Percentiles rank a stretch among this genome's conserved stretches.
Conservation (phyloP, 2,329 filamentous ascomycete species). For the Calonectria pteridis region DNA sequence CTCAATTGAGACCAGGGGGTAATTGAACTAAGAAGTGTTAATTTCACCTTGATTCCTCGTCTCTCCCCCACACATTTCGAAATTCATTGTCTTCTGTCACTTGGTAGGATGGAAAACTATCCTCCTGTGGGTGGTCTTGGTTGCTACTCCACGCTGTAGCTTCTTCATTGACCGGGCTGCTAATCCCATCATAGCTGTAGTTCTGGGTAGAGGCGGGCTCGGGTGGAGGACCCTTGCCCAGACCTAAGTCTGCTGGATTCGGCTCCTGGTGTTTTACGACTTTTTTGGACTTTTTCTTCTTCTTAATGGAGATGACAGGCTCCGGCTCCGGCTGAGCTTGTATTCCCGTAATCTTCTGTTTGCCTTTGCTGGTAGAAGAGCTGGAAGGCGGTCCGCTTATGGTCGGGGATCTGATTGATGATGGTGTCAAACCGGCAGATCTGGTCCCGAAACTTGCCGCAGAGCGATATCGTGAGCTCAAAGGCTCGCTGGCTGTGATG, state of each 20-base stretch:
- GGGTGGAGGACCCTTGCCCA: slow-evolving; percentile 39
- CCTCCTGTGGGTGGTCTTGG: slow-evolving; percentile 28
- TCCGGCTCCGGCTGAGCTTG: slow-evolving; percentile 40
- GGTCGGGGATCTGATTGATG: slow-evolving; percentile 38
- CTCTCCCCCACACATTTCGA: slow-evolving; percentile 59
- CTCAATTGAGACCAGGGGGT: slow-evolving; percentile 28
- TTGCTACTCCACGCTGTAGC: slow-evolving; percentile 20
- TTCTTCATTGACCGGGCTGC: slow-evolving; percentile 40
- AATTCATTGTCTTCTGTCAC: slow-evolving; percentile 58
- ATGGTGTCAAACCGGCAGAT: slow-evolving; percentile 42
- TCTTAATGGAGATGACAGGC: slow-evolving; percentile 52
- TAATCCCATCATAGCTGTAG: slow-evolving; percentile 33
- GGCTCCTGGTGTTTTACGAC: slow-evolving; percentile 51
- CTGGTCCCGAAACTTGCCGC: slow-evolving; percentile 45
- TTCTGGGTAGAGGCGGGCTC: slow-evolving; percentile 26
- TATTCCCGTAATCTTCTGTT: slow-evolving; percentile 37
- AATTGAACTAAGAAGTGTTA: slow-evolving; percentile 33
- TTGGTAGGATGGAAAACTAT: slow-evolving; percentile 40
- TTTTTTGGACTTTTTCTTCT: slow-evolving; percentile 55
- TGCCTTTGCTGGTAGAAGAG: slow-evolving; percentile 37
- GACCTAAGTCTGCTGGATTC: slow-evolving; percentile 43
- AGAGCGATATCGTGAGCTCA: slow-evolving; percentile 73
- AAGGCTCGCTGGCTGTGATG: slow-evolving; percentile 82
- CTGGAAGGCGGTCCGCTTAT: slow-evolving; percentile 17
- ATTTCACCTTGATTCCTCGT: slow-evolving; percentile 40